phyloP scores from a whole-genome alignment of 495 filamentous ascomycete genomes.

The Penicillium soppii region DNA sequence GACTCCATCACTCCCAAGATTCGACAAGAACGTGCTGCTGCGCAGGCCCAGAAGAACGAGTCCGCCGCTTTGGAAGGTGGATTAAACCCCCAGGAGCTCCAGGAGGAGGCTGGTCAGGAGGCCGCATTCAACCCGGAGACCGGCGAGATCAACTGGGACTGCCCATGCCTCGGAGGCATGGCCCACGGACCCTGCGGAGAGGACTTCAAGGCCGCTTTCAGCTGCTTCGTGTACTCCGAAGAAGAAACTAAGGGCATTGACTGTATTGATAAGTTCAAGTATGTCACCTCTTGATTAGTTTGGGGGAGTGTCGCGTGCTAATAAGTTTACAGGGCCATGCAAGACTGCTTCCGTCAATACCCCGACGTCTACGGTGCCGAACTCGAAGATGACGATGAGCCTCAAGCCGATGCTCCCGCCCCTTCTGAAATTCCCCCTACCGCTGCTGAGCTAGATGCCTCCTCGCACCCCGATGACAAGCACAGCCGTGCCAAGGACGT shows the following conservation, averaged over 20 bases:
- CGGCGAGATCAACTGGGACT: constrained; percentile 99
- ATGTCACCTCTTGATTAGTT: constrained; percentile 19
- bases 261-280: constrained; percentile 98
- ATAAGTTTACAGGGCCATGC: constrained; percentile 70
- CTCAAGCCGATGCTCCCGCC: constrained; percentile 23
- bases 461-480: constrained; percentile 27
- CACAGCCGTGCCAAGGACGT: constrained; percentile 26
- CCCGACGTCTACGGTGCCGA: constrained; percentile 93
- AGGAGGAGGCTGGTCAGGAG: constrained; percentile 78
- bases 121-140: constrained; percentile 98
- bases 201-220: constrained; percentile 91
- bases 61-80: constrained; percentile 18
- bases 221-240: constrained; percentile 92
- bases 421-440: constrained; percentile 10
- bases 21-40: constrained; percentile 30
- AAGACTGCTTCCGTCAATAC: constrained; percentile 90
- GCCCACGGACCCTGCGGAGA: constrained; percentile 94
- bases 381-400: constrained; percentile 77
- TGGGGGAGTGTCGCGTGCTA: background rate
- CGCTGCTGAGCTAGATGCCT: constrained; percentile 15
- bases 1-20: constrained; percentile 47
- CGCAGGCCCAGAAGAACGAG: constrained; percentile 14
- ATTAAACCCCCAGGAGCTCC: constrained; percentile 54
- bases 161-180: constrained; percentile 96
- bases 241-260: constrained; percentile 99